Evolutionary conservation across 768 basidiomycete species (phyloP), one percentile per base, ranked within the genome.

Genomic region (Infundibulicybe gibba): DNA sequence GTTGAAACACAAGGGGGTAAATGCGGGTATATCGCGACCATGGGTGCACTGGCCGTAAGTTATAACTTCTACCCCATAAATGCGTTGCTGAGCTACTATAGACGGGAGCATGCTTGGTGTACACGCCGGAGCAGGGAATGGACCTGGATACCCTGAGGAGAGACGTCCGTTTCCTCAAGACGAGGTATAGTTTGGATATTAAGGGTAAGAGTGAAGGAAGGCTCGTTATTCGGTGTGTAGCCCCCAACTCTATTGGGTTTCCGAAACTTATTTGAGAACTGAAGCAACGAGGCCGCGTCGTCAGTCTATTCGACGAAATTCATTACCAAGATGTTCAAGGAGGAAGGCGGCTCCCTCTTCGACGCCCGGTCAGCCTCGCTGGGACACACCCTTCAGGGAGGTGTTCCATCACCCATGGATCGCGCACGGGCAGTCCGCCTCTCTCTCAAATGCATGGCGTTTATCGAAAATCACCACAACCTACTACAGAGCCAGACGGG

Each of bases 1-100:
- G 92, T 99, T 14, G 95, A 99, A 68, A 97, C 94, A 0, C 97
- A 98, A 64, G 97, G 97, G 41, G 97, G 95, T 8, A 86, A 88
- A 61, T 97, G 91, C 61, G 97, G 97, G 8, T 99, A 94, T 63
- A 81, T 99, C 47, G 94, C 94, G 3, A 85, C 94, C 1, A 80
- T 98, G 77, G 97, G 97, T 44, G 97, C 93, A 6, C 71, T 99
- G 56, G 97, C 95, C 34, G 94, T 95, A 54, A 65, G 91, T 77
- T 5, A 11, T 33, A 2, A 33, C 13, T 38, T 15, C 41, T 38
- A 49, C 14, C n/a, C 47, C 47, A 47, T 38, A 31, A 32, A 38
- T 10, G 49, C 20, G 34, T 10, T 32, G n/a, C 20, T 47, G 34
- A 31, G 8, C 25, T 25, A 25, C 25, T 8, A 3, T 48, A 94